Base-by-base conservation (phyloP, 2,329 filamentous ascomycete species). In the Monilinia fructicola region DNA sequence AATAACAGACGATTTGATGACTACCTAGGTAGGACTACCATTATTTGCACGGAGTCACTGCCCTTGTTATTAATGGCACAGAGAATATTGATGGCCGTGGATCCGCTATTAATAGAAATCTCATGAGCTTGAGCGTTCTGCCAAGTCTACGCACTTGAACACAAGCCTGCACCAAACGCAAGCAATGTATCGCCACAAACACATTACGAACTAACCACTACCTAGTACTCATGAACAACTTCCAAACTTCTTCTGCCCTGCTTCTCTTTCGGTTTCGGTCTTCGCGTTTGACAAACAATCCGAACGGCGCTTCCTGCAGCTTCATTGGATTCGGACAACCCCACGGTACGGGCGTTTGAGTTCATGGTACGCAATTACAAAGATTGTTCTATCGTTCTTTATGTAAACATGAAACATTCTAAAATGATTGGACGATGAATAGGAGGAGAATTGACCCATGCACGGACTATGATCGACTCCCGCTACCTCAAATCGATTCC, bases 321-420 rank as follows among this genome's bases (percentile, higher is more conserved):
- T 35, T 38, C 56, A 48, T 48, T 35, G 46, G 42, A 60, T 60
- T 42, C 58, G 58, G 58, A 61, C 58, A 61, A 61, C 58, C 58
- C 58, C 58, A 61, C 44, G 31, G 58, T 40, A 44, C 18, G 4
- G 58, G 58, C 58, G 58, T 61, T 61, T 52, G 56, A 60, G 10
- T 26, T 28, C 3, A 23, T 35, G 48, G 21, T 12, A 50, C 14
- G 28, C 12, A 21, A 60, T 60, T 60, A 55, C n/a, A 21, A 50
- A 46, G 21, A n/a, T 35, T 12, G 38, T 40, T 40, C 44, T 6
- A 28, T 11, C 16, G 28, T 38, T 23, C 28, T 46, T 50, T 21
- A 23, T 59, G 23, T 21, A 50, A 50, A 50, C 28, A 50, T 38
- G 44, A 50, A 60, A 50, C 44, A 60, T 60, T 60, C 7, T 18